Percentiles rank a stretch among this genome's conserved stretches.
These are phyloP conservation scores for Mycena rosella DNA, from an alignment of 768 basidiomycete species.

Conservation along the genomic window DNA sequence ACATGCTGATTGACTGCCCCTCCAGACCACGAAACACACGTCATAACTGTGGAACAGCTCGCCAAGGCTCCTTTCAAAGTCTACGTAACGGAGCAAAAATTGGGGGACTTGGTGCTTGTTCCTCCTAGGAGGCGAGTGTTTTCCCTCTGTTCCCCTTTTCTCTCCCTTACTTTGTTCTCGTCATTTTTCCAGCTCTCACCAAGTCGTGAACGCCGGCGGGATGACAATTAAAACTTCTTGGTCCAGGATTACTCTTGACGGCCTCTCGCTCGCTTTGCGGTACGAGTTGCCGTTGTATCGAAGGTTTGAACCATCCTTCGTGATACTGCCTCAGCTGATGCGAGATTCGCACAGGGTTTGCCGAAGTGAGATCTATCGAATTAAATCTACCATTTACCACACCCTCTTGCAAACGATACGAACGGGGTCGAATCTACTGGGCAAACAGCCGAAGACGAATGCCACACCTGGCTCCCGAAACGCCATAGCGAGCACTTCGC, in stretches of 20 bases:
- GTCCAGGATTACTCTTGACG: conserved; percentile 84
- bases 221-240: conserved; percentile 88
- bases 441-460: conserved; percentile 1
- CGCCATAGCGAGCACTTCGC: conserved; percentile 8
- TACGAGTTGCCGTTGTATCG: conserved; percentile 86
- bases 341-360: conserved; percentile 69
- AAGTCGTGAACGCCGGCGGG: conserved; percentile 85
- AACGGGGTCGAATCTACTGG: conserved; percentile 1
- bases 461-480: not conserved
- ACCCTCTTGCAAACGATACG: conserved; percentile 53
- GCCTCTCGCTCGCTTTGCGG: conserved; percentile 70
- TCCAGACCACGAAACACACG: conserved; percentile 77
- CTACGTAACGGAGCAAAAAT: conserved; percentile 77
- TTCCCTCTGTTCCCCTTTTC: too few species aligned
- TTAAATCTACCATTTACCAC: conserved; percentile 75
- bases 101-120: conserved; percentile 85
- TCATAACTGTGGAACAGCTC: conserved; percentile 73
- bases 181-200: conserved; percentile 84
- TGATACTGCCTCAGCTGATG: conserved; percentile 4
- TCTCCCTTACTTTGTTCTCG: too few species aligned
- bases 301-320: conserved; percentile 59
- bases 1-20: not conserved
- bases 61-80: conserved; percentile 74
- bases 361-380: conserved; percentile 80
- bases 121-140: too few species aligned